A percentile compares a stretch with the other conserved stretches of the same genome.
phyloP scores from a whole-genome alignment of 2,329 filamentous ascomycete genomes.

The Calonectria pauciramosa region DNA sequence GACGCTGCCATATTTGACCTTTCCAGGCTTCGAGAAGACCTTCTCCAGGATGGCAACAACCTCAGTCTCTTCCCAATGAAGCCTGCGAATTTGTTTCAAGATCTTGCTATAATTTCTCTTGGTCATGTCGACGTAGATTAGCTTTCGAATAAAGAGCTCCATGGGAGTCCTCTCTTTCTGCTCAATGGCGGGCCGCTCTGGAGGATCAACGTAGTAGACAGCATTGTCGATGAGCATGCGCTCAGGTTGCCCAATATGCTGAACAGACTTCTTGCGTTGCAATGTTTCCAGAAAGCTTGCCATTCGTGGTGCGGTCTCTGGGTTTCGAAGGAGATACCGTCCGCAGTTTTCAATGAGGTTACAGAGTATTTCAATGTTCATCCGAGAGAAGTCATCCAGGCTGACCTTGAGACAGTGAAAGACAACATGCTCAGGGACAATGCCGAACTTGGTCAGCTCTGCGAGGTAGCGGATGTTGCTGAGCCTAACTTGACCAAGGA shows the following conservation, averaged over 20 bases:
- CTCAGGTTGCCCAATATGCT: conserved; percentile 95
- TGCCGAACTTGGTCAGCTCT: conserved; percentile 97
- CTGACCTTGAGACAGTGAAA: conserved; percentile 99
- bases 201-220: conserved; percentile 97
- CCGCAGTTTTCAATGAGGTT: conserved; percentile 97
- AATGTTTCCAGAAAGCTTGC: conserved; percentile 92
- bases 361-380: conserved; percentile 99
- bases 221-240: conserved; percentile 99
- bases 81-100: conserved; percentile 91
- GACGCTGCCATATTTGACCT: conserved; percentile 98
- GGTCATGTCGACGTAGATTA: conserved; percentile 93
- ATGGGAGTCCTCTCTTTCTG: conserved; percentile 96
- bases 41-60: conserved; percentile 85
- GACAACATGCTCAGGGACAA: conserved; percentile 97
- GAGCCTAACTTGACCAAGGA: conserved; percentile 91
- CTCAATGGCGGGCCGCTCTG: conserved; percentile 91
- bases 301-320: conserved; percentile 95
- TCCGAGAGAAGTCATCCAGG: conserved; percentile 95
- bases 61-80: conserved; percentile 97
- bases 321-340: conserved; percentile 90
- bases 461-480: conserved; percentile 98
- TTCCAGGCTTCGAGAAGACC: conserved; percentile 94
- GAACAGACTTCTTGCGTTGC: conserved; percentile 94
- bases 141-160: conserved; percentile 91
- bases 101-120: conserved; percentile 95